These are phyloP conservation scores for Aspergillus japonicus DNA, from an alignment of 2,329 filamentous ascomycete species.

Conservation along the genomic window DNA sequence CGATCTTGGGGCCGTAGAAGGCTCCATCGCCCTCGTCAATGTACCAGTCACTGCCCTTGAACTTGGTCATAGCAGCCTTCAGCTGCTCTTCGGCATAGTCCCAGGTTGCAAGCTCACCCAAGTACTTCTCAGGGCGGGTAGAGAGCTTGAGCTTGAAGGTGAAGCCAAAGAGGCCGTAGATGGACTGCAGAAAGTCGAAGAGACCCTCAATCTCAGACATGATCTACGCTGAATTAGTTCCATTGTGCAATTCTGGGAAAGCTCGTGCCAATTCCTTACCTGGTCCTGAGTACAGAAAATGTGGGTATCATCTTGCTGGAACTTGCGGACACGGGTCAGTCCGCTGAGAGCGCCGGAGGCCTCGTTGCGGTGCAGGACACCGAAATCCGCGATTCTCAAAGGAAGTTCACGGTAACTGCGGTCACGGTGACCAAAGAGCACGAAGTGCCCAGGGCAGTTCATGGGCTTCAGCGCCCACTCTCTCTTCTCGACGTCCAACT, in stretches of 20 bases:
- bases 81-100: slow-evolving; percentile 81
- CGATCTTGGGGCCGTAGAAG: slow-evolving; percentile 98
- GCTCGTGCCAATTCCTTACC: slow-evolving; percentile 29
- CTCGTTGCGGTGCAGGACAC: slow-evolving; percentile 92
- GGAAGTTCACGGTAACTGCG: slow-evolving; percentile 88
- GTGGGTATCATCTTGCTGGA: slow-evolving; percentile 95
- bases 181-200: slow-evolving; percentile 80
- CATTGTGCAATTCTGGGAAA: background rate
- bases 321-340: slow-evolving; percentile 86
- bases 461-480: slow-evolving; percentile 88
- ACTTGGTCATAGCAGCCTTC: slow-evolving; percentile 74
- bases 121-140: slow-evolving; percentile 82
- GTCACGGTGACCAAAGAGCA: slow-evolving; percentile 80
- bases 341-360: slow-evolving; percentile 88
- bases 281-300: slow-evolving; percentile 90
- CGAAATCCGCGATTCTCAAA: slow-evolving; percentile 91
- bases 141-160: slow-evolving; percentile 94
- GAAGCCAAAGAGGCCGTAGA: slow-evolving; percentile 82
- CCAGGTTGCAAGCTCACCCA: slow-evolving; percentile 86
- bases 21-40: slow-evolving; percentile 93
- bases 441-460: slow-evolving; percentile 95
- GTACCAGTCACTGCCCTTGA: slow-evolving; percentile 75
- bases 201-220: slow-evolving; percentile 73
- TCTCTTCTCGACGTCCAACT: slow-evolving; percentile 78
- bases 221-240: slow-evolving; percentile 45